phyloP scores from a whole-genome alignment of 2,329 filamentous ascomycete species.

The Calonectria hongkongensis region DNA sequence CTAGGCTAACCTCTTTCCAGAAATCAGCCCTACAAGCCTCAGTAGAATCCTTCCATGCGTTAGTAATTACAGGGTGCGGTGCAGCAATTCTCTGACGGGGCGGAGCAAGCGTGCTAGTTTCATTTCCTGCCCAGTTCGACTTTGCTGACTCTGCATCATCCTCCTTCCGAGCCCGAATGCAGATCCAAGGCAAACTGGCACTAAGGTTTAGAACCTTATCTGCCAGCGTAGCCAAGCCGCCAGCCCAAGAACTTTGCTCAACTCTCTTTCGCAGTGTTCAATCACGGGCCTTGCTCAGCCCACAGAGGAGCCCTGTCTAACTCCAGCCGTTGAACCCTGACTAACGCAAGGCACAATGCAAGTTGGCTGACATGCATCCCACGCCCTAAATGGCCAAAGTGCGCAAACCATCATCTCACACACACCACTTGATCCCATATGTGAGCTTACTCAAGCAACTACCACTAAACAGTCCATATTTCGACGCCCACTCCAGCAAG shows the following conservation, averaged over 20 bases:
- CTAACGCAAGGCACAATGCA: slow-evolving; percentile 30
- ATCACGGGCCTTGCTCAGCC: slow-evolving; percentile 7
- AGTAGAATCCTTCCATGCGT: neutral
- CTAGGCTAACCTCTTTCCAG: neutral
- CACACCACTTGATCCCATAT: neutral
- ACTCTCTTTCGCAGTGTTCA: neutral
- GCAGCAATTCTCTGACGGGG: neutral
- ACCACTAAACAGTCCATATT: slow-evolving; percentile 46
- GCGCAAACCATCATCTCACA: slow-evolving; percentile 14
- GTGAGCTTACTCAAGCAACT: neutral
- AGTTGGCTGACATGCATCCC: slow-evolving; percentile 7
- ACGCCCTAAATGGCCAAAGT: slow-evolving; percentile 10
- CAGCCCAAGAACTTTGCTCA: neutral
- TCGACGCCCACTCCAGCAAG: slow-evolving; percentile 52
- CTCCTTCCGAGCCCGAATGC: neutral
- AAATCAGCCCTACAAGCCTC: slow-evolving; percentile 30
- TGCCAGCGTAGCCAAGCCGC: neutral
- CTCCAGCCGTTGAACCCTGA: slow-evolving; percentile 17
- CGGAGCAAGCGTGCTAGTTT: slow-evolving; percentile 23
- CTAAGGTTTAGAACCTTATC: slow-evolving; percentile 19
- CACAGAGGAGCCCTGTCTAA: slow-evolving; percentile 12
- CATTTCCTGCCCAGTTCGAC: slow-evolving; percentile 11
- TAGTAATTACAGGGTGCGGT: slow-evolving; percentile 21
- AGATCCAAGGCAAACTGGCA: slow-evolving; percentile 17
- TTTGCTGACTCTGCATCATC: slow-evolving; percentile 7